Conservation (phyloP, 352 stramenopile species). For the Globisporangium apiculatum region DNA sequence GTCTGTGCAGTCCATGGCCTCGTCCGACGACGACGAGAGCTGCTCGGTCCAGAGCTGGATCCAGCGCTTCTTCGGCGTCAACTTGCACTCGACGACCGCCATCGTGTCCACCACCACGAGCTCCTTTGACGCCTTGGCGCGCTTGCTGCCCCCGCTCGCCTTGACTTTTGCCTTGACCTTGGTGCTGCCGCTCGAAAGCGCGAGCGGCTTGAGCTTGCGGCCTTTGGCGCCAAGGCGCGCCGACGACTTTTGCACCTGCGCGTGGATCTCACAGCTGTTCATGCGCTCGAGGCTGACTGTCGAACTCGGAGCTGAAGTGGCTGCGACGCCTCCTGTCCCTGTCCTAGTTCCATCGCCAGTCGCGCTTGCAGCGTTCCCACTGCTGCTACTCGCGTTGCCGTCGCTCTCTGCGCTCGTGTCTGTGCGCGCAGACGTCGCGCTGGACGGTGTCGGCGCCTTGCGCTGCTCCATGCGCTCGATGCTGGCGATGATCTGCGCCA, state of each 20-base stretch:
- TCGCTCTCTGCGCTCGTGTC: constrained; percentile 9
- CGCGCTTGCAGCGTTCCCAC: neutral
- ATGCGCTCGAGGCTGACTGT: constrained; percentile 3
- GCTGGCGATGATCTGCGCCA: constrained; percentile 72
- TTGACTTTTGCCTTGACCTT: constrained; percentile 2
- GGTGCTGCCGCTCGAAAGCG: constrained; percentile 9
- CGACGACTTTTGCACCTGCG: constrained; percentile 20
- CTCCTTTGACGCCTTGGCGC: constrained; percentile 5
- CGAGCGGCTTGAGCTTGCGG: constrained; percentile 32
- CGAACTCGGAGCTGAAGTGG: no score
- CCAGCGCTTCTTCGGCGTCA: constrained; percentile 77
- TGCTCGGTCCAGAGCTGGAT: constrained; percentile 67
- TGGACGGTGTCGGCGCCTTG: constrained; percentile 19
- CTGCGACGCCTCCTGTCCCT: neutral
- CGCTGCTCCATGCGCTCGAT: constrained; percentile 77
- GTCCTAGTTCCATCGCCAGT: neutral
- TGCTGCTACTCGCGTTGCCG: constrained; percentile 15
- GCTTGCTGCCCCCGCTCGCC: constrained; percentile 9
- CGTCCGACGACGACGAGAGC: constrained; percentile 15
- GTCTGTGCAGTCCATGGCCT: neutral
- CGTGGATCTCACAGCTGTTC: constrained; percentile 16
- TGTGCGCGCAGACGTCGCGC: constrained; percentile 13
- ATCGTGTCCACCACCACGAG: constrained; percentile 5
- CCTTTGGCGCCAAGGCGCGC: constrained; percentile 16
- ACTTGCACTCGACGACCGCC: constrained; percentile 18